Evolutionary conservation across 1,284 basidiomycete genomes (phyloP).

Genomic region (Ganoderma sinense): DNA sequence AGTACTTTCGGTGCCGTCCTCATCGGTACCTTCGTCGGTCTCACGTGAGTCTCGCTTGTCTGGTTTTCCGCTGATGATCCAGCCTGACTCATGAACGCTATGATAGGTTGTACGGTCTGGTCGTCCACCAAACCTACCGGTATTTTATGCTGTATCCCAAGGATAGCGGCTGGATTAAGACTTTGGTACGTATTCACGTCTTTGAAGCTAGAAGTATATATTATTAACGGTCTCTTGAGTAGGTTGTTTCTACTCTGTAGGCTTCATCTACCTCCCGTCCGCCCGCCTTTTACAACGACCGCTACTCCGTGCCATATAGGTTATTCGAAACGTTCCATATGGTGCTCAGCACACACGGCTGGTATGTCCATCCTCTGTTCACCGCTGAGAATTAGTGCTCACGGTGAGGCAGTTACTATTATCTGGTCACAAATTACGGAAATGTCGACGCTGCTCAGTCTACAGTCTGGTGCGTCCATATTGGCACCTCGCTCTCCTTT

Average conservation of each 20-base stretch:
- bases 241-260: not conserved
- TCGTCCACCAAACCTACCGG: constrained; percentile 14
- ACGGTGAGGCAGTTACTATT: not conserved
- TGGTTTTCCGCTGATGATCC: no score
- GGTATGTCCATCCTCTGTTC: not conserved
- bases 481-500: no score
- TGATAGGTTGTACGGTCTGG: constrained; percentile 16
- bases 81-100: no score
- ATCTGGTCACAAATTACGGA: constrained; percentile 8
- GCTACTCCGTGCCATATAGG: not conserved
- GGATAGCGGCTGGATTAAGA: constrained; percentile 1
- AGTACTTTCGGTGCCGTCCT: constrained; percentile 19
- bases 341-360: constrained; percentile 9
- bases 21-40: constrained; percentile 16
- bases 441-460: no score
- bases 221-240: no score
- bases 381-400: not conserved
- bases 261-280: no score
- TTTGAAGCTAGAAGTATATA: no score
- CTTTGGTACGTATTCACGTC: constrained; percentile 2
- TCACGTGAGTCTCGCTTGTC: constrained; percentile 14
- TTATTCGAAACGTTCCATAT: constrained; percentile 18
- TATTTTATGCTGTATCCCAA: constrained; percentile 7
- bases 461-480: no score
- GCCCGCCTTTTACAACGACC: no score